Percentiles rank a stretch among this genome's conserved stretches.
phyloP scores from a whole-genome alignment of 768 basidiomycete species.

The Podaxis sp. region DNA sequence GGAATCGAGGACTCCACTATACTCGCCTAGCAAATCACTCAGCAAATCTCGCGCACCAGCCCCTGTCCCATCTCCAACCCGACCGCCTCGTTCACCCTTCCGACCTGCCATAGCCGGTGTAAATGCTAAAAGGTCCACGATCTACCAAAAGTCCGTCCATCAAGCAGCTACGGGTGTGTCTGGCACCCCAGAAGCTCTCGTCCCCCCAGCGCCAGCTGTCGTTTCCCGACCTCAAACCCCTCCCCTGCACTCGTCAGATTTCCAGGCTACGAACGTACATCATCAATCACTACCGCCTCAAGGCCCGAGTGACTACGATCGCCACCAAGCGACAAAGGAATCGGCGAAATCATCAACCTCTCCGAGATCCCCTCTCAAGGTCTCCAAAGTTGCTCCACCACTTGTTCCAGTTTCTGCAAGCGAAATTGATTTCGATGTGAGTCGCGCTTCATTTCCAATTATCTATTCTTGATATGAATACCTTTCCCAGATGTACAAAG shows the following conservation, averaged over 20 bases:
- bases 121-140: not conserved
- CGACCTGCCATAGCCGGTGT: not conserved
- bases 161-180: not conserved
- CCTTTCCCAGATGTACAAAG: slow-evolving; percentile 30
- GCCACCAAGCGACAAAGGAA: not conserved
- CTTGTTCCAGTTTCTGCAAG: slow-evolving; percentile 19
- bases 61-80: not conserved
- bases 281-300: not conserved
- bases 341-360: not conserved
- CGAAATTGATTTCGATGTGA: slow-evolving; percentile 24
- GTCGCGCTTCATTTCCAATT: not conserved
- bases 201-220: not conserved
- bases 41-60: not conserved
- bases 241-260: not conserved
- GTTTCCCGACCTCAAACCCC: not conserved
- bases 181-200: not conserved
- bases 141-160: not conserved
- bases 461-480: not conserved
- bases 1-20: not conserved
- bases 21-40: not conserved
- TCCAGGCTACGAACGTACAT: not conserved
- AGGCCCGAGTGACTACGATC: not conserved
- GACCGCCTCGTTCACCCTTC: slow-evolving; percentile 2
- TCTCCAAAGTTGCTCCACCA: slow-evolving; percentile 22
- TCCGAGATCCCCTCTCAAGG: slow-evolving; percentile 18